Conservation (phyloP, 306 rosid species). For the Sechiopsis laciniata region DNA sequence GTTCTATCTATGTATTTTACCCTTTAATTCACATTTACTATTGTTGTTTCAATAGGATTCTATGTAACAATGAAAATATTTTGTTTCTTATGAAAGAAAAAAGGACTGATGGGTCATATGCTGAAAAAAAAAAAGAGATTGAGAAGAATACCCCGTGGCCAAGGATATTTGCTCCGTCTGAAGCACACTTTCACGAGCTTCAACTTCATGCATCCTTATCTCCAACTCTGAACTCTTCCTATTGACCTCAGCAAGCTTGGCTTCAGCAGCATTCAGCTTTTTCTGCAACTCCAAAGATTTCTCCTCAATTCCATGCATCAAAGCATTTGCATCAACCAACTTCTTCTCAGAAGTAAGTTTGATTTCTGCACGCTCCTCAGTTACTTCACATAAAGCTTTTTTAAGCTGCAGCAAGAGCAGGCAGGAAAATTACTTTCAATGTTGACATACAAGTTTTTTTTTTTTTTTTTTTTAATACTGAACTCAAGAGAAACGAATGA, state of each 20-base stretch:
- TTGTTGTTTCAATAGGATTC: too few relatives aligned
- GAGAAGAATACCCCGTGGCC: conserved; percentile 52
- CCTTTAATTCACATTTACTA: too few relatives aligned
- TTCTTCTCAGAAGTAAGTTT: conserved; percentile 50
- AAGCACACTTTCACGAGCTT: conserved; percentile 60
- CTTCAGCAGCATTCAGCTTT: conserved; percentile 68
- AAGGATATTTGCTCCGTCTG: conserved; percentile 60
- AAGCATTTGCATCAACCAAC: conserved; percentile 53
- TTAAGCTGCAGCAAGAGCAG: conserved; percentile 53
- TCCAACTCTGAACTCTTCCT: conserved; percentile 64
- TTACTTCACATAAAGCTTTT: conserved; percentile 53
- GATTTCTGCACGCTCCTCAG: conserved; percentile 47
- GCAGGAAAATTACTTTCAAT: conserved; percentile 16
- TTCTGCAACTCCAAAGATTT: conserved; percentile 54
- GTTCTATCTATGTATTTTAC: too few relatives aligned
- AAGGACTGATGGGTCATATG: not conserved
- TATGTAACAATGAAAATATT: too few relatives aligned
- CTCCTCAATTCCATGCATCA: conserved; percentile 67
- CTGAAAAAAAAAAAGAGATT: not conserved
- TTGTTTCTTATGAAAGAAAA: too few relatives aligned
- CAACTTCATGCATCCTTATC: conserved; percentile 66
- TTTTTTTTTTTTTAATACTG: too few relatives aligned
- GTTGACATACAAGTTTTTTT: conserved; percentile 9
- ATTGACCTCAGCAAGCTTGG: conserved; percentile 65
- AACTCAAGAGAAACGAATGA: too few relatives aligned